A percentile compares a stretch with the other conserved stretches of the same genome.
phyloP scores from a whole-genome alignment of 495 filamentous ascomycete species.

The Xylaria longipes region DNA sequence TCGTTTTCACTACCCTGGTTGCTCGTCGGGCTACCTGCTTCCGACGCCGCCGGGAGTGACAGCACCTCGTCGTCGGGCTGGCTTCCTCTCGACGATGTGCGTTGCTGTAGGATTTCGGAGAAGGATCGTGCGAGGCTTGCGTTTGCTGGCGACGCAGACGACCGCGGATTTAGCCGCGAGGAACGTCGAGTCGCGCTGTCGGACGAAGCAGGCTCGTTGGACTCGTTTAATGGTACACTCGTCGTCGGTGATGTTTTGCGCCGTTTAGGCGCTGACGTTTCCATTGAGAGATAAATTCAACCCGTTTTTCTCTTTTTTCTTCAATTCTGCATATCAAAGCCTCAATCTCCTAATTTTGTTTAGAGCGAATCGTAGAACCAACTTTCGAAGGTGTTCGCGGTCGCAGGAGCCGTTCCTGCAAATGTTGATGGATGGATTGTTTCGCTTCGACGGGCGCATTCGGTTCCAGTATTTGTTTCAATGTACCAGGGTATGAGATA shows the following conservation, averaged over 20 bases:
- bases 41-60: slow-evolving; percentile 32
- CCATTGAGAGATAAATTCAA: slow-evolving; percentile 48
- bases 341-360: neutral
- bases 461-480: neutral
- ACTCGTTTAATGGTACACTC: slow-evolving; percentile 31
- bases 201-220: slow-evolving; percentile 33
- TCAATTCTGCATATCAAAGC: neutral
- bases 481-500: neutral
- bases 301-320: neutral
- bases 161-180: slow-evolving; percentile 51
- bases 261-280: slow-evolving; percentile 65
- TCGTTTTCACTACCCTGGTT: slow-evolving; percentile 16
- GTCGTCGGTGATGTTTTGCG: slow-evolving; percentile 62
- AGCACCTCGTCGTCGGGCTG: slow-evolving; percentile 34
- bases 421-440: neutral
- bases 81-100: slow-evolving; percentile 44
- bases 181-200: slow-evolving; percentile 29
- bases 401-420: neutral
- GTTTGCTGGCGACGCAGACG: slow-evolving; percentile 70
- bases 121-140: slow-evolving; percentile 69
- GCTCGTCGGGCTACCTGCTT: slow-evolving; percentile 13
- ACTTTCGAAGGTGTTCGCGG: neutral
- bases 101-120: slow-evolving; percentile 62
- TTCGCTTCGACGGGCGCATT: neutral
- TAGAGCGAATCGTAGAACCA: neutral